These are phyloP conservation scores for Russula emetica DNA, from an alignment of 768 basidiomycete genomes.

Conservation along the genomic window DNA sequence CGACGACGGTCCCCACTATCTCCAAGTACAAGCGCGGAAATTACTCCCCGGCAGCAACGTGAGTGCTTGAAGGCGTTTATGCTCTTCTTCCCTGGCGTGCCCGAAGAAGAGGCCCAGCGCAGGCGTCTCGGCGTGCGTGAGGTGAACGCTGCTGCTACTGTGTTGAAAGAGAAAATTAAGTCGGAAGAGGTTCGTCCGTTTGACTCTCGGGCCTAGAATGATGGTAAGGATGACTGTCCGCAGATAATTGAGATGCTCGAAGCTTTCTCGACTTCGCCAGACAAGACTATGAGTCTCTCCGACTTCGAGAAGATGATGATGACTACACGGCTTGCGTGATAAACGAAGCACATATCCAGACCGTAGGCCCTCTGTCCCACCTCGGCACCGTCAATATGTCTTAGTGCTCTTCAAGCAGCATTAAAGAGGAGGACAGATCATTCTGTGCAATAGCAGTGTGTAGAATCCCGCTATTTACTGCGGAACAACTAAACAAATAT, in stretches of 20 bases:
- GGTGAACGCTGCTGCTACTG: constrained; percentile 52
- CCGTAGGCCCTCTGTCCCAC: not conserved
- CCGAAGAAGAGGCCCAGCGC: constrained; percentile 42
- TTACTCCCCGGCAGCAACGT: constrained; percentile 51
- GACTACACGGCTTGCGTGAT: constrained; percentile 49
- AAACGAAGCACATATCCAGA: not conserved
- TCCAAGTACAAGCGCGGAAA: constrained; percentile 15
- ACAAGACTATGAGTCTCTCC: constrained; percentile 59
- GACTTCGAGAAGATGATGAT: constrained; percentile 80
- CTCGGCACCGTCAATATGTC: not conserved
- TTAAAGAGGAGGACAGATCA: not conserved
- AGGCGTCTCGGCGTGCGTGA: constrained; percentile 66
- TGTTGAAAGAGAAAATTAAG: constrained; percentile 68
- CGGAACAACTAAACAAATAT: not conserved
- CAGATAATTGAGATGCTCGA: constrained; percentile 79
- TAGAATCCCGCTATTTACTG: not conserved
- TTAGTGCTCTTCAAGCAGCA: not conserved
- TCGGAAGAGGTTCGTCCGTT: constrained; percentile 56
- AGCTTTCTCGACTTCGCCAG: constrained; percentile 64
- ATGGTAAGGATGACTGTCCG: not conserved
- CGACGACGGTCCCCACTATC: constrained; percentile 6
- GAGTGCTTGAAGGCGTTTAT: constrained; percentile 57
- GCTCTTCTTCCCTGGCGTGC: constrained; percentile 64
- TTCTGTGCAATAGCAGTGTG: not conserved
- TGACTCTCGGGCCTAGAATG: not conserved